Evolutionary conservation across 805 yeast genomes (phyloP).

Genomic region (Saccharomycopsis fodiens): DNA sequence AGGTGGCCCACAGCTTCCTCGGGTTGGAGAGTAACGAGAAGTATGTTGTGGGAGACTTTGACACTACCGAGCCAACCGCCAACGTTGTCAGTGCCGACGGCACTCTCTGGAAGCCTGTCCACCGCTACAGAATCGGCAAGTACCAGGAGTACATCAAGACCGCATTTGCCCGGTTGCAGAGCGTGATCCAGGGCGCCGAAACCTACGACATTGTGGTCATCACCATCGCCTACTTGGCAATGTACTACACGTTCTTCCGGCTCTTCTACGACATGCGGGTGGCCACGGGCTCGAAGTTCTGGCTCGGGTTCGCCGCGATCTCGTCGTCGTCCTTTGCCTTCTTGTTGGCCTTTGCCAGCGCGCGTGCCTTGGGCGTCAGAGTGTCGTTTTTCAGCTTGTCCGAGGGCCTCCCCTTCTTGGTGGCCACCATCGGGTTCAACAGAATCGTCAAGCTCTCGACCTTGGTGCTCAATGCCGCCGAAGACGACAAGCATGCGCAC

Average conservation of each 20-base stretch:
- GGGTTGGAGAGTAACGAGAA: conserved; percentile 37
- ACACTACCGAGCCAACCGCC: conserved; percentile 21
- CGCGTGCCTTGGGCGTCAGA: conserved; percentile 45
- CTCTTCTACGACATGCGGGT: conserved; percentile 69
- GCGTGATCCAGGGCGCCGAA: conserved; percentile 63
- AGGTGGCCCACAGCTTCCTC: conserved; percentile 31
- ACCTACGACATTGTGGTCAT: conserved; percentile 77
- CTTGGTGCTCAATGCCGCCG: conserved; percentile 40
- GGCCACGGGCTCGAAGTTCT: conserved; percentile 71
- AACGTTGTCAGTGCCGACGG: conserved; percentile 32
- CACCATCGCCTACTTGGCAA: conserved; percentile 73
- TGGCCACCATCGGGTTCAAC: conserved; percentile 87
- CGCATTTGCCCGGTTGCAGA: conserved; percentile 33
- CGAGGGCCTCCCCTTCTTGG: conserved; percentile 91
- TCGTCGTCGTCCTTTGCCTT: conserved; percentile 78
- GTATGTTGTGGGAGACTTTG: conserved; percentile 32
- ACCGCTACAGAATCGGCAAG: conserved; percentile 46
- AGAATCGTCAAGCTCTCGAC: conserved; percentile 69
- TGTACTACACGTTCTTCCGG: conserved; percentile 74
- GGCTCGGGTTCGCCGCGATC: conserved; percentile 78
- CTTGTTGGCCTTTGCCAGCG: conserved; percentile 63
- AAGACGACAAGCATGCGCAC: conserved; percentile 25
- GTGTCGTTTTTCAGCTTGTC: conserved; percentile 69
- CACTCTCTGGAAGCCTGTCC: conserved; percentile 50
- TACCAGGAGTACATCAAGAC: conserved; percentile 45